Evolutionary conservation across 345 rosid genomes (phyloP).

Genomic region (Aegle marmelos): DNA sequence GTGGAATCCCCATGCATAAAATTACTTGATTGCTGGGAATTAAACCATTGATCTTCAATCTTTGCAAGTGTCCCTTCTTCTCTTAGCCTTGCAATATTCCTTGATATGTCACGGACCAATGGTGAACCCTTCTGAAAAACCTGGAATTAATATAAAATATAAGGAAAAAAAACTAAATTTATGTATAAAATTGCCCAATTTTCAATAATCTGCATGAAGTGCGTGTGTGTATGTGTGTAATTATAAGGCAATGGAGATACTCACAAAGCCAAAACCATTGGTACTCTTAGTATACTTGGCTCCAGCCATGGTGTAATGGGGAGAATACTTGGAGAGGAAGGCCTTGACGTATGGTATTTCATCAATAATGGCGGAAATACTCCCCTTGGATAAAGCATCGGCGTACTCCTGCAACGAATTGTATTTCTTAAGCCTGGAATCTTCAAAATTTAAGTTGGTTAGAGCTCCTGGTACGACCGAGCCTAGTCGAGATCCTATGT

Average conservation of each 20-base stretch:
- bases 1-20: neutral
- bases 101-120: neutral
- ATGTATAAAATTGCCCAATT: no score
- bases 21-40: neutral
- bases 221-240: neutral
- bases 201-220: no score
- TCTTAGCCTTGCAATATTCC: neutral
- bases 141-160: neutral
- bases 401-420: neutral
- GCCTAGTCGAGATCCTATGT: neutral
- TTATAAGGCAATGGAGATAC: neutral
- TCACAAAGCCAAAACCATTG: conserved; percentile 7
- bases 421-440: neutral
- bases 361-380: conserved; percentile 34
- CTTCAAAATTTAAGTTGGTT: neutral
- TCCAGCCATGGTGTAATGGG: neutral
- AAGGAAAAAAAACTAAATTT: no score
- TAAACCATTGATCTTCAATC: neutral
- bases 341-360: conserved; percentile 30
- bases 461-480: neutral
- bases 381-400: neutral
- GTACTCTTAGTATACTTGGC: neutral
- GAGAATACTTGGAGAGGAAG: neutral
- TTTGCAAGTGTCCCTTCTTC: neutral
- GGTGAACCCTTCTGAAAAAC: conserved; percentile 3